Conservation (phyloP, 2,329 filamentous ascomycete genomes). For the Reticulascus tulasneorum region DNA sequence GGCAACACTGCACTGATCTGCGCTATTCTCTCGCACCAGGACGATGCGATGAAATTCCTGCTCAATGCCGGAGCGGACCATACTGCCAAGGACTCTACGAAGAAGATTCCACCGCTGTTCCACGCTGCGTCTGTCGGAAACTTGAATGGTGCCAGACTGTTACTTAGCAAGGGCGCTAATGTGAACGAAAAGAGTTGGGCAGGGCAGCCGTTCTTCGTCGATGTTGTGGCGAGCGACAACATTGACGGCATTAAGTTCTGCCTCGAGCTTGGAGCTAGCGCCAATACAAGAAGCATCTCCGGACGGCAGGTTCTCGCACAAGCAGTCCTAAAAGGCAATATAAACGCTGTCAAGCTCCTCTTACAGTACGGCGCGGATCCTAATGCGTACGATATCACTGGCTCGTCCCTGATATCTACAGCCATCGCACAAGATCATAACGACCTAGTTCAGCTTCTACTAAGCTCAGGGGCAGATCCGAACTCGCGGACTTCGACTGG, state of each 20-base stretch:
- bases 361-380: constrained; percentile 17
- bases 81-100: constrained; percentile 12
- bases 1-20: constrained; percentile 29
- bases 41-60: constrained; percentile 26
- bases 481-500: too few species aligned
- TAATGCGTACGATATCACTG: constrained; percentile 12
- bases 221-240: constrained; percentile 9
- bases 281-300: constrained; percentile 22
- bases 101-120: constrained; percentile 19
- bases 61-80: constrained; percentile 26
- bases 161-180: constrained; percentile 19
- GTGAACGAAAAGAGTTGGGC: constrained; percentile 22
- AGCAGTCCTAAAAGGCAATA: constrained; percentile 19
- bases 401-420: constrained; percentile 19
- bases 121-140: constrained; percentile 15
- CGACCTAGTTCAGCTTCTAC: constrained; percentile 27
- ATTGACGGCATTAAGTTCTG: constrained; percentile 17
- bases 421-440: constrained; percentile 21
- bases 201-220: constrained; percentile 20
- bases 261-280: constrained; percentile 29
- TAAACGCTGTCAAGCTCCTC: constrained; percentile 10
- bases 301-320: constrained; percentile 26
- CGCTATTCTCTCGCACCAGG: constrained; percentile 27
- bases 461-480: constrained; percentile 29
- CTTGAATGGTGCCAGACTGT: constrained; percentile 11